Evolutionary conservation across 2,329 filamentous ascomycete species (phyloP).

Genomic region (Fusarium citri): DNA sequence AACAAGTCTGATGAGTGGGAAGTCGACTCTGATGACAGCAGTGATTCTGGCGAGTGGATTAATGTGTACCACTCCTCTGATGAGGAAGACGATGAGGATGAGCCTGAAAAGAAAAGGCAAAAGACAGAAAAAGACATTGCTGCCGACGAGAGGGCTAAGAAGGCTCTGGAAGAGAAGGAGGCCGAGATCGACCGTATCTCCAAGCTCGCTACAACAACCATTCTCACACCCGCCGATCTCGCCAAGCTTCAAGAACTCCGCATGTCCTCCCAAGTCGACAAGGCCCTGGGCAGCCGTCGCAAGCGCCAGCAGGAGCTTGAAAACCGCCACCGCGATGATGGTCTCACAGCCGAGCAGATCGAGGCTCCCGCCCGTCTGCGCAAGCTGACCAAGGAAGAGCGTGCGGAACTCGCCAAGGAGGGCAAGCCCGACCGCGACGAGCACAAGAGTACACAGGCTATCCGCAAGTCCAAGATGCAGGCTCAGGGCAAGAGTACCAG

Average conservation of each 20-base stretch:
- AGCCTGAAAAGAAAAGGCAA: constrained; percentile 65
- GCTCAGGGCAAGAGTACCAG: constrained; percentile 94
- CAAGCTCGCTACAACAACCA: constrained; percentile 89
- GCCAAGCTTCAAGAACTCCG: constrained; percentile 92
- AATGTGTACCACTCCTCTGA: constrained; percentile 88
- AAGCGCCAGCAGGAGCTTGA: constrained; percentile 61
- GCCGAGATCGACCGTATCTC: constrained; percentile 65
- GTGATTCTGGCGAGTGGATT: constrained; percentile 90
- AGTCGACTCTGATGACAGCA: constrained; percentile 68
- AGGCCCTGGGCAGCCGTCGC: constrained; percentile 62
- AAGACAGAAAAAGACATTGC: constrained; percentile 50
- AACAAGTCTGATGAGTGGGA: constrained; percentile 70
- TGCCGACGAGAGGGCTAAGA: constrained; percentile 57
- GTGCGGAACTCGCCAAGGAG: constrained; percentile 83
- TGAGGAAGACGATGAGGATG: constrained; percentile 74
- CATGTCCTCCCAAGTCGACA: constrained; percentile 76
- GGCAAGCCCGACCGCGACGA: constrained; percentile 81
- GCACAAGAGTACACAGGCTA: constrained; percentile 87
- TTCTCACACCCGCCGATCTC: constrained; percentile 96
- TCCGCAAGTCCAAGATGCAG: constrained; percentile 87
- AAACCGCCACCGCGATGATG: constrained; percentile 82
- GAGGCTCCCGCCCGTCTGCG: constrained; percentile 85
- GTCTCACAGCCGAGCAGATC: constrained; percentile 90
- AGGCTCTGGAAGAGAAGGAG: constrained; percentile 51
- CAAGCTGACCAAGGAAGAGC: constrained; percentile 91